Base-by-base conservation (phyloP, 495 filamentous ascomycete genomes). In the Chaetomidium leptoderma region DNA sequence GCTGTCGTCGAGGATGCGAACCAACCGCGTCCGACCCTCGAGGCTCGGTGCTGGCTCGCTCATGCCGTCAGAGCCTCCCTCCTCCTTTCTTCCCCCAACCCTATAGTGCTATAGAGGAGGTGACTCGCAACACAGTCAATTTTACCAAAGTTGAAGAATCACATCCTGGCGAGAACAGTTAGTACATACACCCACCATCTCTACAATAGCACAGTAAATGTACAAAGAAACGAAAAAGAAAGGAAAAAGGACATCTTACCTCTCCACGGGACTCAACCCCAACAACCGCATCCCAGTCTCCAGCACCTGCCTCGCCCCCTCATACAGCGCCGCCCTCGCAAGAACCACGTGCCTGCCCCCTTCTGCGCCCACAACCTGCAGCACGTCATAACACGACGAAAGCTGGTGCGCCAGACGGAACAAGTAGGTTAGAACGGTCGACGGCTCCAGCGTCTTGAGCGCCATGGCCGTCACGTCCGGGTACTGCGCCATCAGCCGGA, bases 331-430 rank as follows among this genome's bases (percentile, higher is more conserved):
- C 80, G 91, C 83, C 40, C 89, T 82, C 24, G 89, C 87, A 67
- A 83, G 83, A 75, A 85, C 86, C 37, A 87, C 62, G 62, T 84
- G n/a, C n/a, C n/a, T n/a, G n/a, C 85, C 52, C 4, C 24, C 52
- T 2, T 78, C 77, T 61, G 83, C 87, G 37, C 88, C 87, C 8
- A 92, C 80, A 14, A 95, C 86, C 64, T 87, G 81, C 33, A 95
- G 78, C 4, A 87, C 80, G 63, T 91, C 89, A 66, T 93, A 93
- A 67, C 86, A 86, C 26, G 84, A 88, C 74, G 87, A 91, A 52
- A 95, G 71, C 54, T 83, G 77, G 68, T 92, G 90, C 1, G 88
- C 92, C 84, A 96, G 86, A 72, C 85, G 86, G 77, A 92, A 92
- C 45, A 95, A 80, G 71, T 93, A 96, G 7, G 84, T 85, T 27